A percentile compares a stretch with the other conserved stretches of the same genome.
phyloP scores from a whole-genome alignment of 1,284 basidiomycete species.

The Ganoderma lingzhi region DNA sequence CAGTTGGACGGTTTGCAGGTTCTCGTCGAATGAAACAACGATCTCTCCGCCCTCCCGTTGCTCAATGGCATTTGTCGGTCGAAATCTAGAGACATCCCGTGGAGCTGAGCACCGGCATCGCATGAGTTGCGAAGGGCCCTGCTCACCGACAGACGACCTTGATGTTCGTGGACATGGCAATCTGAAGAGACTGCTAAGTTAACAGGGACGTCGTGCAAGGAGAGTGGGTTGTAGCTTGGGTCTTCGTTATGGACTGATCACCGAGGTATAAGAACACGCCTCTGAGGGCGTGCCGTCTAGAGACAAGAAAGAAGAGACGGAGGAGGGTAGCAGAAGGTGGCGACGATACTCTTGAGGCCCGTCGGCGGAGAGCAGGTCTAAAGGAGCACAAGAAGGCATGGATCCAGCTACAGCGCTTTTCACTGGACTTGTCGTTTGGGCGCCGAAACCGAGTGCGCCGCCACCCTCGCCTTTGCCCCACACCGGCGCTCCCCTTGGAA shows the following conservation, averaged over 20 bases:
- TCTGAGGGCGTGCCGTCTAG: conserved; percentile 33
- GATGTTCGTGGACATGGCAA: conserved; percentile 82
- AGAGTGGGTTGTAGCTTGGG: conserved; percentile 25
- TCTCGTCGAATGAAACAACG: conserved; percentile 91
- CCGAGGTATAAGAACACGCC: conserved; percentile 34
- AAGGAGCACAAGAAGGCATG: conserved; percentile 22
- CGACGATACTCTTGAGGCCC: conserved; percentile 22
- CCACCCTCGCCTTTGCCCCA: too few relatives aligned
- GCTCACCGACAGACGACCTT: conserved; percentile 93
- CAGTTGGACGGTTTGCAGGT: conserved; percentile 84
- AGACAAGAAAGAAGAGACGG: conserved; percentile 25
- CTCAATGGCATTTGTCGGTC: conserved; percentile 95
- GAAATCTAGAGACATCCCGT: conserved; percentile 73
- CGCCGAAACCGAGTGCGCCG: too few relatives aligned
- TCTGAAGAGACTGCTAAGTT: conserved; percentile 13
- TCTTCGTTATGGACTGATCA: conserved; percentile 24
- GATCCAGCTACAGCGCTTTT: too few relatives aligned
- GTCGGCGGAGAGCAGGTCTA: conserved; percentile 26
- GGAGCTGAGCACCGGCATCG: conserved; percentile 8
- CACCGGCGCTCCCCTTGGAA: too few relatives aligned
- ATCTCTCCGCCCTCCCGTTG: conserved; percentile 90
- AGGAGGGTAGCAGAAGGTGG: conserved; percentile 29
- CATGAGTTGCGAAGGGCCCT: conserved; percentile 34
- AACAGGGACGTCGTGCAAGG: conserved; percentile 26
- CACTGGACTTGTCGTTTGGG: too few relatives aligned